These are phyloP conservation scores for Myriangium duriaei DNA, from an alignment of 2,329 filamentous ascomycete genomes.

Conservation along the genomic window DNA sequence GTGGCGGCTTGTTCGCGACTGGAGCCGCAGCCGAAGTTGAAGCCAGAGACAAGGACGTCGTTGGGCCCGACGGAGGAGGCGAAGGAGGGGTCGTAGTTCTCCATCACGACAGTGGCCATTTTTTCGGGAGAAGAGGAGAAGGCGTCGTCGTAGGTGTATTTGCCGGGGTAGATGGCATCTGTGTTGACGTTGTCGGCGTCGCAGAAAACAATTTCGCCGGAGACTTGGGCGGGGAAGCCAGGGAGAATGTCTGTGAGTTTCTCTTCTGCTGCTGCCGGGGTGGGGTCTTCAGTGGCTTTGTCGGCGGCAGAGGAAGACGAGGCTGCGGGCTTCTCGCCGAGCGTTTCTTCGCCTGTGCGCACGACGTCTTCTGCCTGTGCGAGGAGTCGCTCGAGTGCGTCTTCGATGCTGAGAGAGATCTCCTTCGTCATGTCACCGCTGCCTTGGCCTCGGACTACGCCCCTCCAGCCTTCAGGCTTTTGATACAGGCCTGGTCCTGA, in stretches of 20 bases:
- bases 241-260: conserved; percentile 59
- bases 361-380: conserved; percentile 54
- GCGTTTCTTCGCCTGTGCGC: conserved; percentile 38
- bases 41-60: conserved; percentile 76
- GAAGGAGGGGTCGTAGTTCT: conserved; percentile 78
- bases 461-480: conserved; percentile 52
- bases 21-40: conserved; percentile 77
- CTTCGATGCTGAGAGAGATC: conserved; percentile 52
- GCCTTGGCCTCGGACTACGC: conserved; percentile 60
- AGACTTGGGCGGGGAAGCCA: conserved; percentile 72
- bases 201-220: conserved; percentile 78
- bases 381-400: conserved; percentile 60
- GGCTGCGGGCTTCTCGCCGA: conserved; percentile 19
- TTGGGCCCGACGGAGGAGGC: conserved; percentile 47
- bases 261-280: conserved; percentile 23
- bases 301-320: conserved; percentile 20
- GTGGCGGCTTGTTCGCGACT: conserved; percentile 83
- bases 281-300: conserved; percentile 16
- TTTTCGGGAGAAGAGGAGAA: conserved; percentile 57
- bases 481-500: conserved; percentile 68
- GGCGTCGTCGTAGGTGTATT: conserved; percentile 85
- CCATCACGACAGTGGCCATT: conserved; percentile 87
- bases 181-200: conserved; percentile 84
- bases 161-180: conserved; percentile 82
- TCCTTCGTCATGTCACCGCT: conserved; percentile 53